Evolutionary conservation across 2,329 filamentous ascomycete species (phyloP).

Genomic region (Lasiodiplodia theobromae): DNA sequence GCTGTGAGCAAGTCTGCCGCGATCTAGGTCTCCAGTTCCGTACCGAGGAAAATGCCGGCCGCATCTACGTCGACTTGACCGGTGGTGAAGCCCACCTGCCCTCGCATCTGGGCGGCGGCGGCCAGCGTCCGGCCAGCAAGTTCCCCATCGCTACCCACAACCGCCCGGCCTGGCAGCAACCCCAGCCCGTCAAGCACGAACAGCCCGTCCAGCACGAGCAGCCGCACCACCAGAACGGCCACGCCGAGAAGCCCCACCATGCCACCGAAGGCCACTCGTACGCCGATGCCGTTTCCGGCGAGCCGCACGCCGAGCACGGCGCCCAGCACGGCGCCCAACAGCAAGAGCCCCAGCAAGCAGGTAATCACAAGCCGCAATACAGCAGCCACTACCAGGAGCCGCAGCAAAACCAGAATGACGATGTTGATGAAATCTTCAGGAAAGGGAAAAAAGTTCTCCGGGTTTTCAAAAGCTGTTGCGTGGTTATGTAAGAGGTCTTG

Average conservation of each 20-base stretch:
- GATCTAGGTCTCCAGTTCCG: constrained; percentile 82
- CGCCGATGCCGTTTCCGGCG: neutral
- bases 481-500: constrained; percentile 67
- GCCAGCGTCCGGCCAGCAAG: constrained; percentile 49
- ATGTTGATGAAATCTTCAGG: constrained; percentile 66
- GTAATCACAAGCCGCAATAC: constrained; percentile 52
- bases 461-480: constrained; percentile 73
- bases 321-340: constrained; percentile 46
- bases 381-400: constrained; percentile 1
- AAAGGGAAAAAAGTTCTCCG: constrained; percentile 67
- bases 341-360: constrained; percentile 55
- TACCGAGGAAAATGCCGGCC: constrained; percentile 87
- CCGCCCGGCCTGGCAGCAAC: constrained; percentile 40
- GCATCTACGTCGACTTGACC: constrained; percentile 86
- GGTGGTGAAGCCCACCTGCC: constrained; percentile 68
- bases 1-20: constrained; percentile 84
- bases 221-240: constrained; percentile 8
- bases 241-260: constrained; percentile 5
- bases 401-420: constrained; percentile 58
- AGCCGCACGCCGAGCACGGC: neutral
- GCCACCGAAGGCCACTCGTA: constrained; percentile 2
- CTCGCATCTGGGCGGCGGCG: constrained; percentile 47
- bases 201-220: constrained; percentile 29
- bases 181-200: constrained; percentile 1
- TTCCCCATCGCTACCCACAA: constrained; percentile 44